phyloP scores from a whole-genome alignment of 108 stramenopile genomes.

The Skeletonema marinoi region DNA sequence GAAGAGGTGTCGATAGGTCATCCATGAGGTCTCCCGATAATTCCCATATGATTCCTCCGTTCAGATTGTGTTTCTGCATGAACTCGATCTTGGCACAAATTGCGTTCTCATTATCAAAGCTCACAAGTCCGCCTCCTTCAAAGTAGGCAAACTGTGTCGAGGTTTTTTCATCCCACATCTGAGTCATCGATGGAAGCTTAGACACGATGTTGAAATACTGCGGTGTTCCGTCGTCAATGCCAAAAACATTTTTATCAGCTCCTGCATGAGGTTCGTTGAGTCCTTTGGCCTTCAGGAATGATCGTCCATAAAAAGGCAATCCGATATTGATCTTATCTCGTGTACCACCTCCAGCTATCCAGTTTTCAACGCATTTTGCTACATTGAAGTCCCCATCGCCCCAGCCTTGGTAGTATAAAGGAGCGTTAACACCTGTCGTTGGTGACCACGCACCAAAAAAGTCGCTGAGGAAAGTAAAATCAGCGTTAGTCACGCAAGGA shows the following conservation, averaged over 20 bases:
- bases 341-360: conserved; percentile 33
- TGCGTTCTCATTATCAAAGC: conserved; percentile 30
- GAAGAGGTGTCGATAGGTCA: conserved; percentile 6
- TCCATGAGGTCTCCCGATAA: conserved; percentile 7
- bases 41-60: conserved; percentile 26
- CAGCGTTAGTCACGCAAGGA: neutral
- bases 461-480: conserved; percentile 17
- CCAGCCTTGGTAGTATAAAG: conserved; percentile 48
- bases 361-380: conserved; percentile 38
- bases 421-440: conserved; percentile 39
- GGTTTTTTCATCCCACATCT: conserved; percentile 32
- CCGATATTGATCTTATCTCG: conserved; percentile 43
- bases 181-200: conserved; percentile 39
- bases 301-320: conserved; percentile 46
- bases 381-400: conserved; percentile 40
- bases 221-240: conserved; percentile 45
- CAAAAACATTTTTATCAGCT: conserved; percentile 24
- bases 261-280: conserved; percentile 41
- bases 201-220: conserved; percentile 51
- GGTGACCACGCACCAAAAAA: conserved; percentile 44
- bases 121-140: conserved; percentile 27
- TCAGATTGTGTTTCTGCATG: conserved; percentile 24
- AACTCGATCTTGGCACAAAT: conserved; percentile 42
- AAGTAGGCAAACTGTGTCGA: conserved; percentile 43
- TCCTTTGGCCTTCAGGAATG: conserved; percentile 37